phyloP scores from a whole-genome alignment of 805 yeast genomes.

The Yarrowia sp. region DNA sequence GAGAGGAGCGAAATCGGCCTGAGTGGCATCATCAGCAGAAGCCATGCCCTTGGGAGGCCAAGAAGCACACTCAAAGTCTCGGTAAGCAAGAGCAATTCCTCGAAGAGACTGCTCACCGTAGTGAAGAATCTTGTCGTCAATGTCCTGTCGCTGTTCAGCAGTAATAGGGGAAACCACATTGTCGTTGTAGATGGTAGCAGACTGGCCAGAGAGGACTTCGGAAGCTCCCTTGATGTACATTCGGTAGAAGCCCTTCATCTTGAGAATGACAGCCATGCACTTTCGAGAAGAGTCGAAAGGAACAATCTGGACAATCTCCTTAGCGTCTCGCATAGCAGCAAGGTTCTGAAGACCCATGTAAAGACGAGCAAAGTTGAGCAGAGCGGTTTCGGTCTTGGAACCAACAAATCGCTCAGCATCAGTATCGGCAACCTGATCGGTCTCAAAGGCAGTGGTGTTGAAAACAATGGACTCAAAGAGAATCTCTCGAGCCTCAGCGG shows the following conservation, averaged over 20 bases:
- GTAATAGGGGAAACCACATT: constrained; percentile 7
- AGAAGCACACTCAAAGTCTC: constrained; percentile 49
- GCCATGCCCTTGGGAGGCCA: constrained; percentile 27
- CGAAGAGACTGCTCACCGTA: constrained; percentile 81
- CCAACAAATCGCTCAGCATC: constrained; percentile 70
- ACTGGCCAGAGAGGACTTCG: constrained; percentile 69
- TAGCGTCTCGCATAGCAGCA: constrained; percentile 47
- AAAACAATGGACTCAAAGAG: constrained; percentile 60
- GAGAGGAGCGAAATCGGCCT: constrained; percentile 32
- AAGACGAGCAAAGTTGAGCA: constrained; percentile 64
- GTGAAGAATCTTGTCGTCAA: constrained; percentile 47
- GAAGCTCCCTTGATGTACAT: constrained; percentile 91
- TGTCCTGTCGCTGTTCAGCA: constrained; percentile 28
- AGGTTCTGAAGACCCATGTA: constrained; percentile 49
- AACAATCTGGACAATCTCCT: constrained; percentile 60
- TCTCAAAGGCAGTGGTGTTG: constrained; percentile 90
- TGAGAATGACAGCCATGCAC: constrained; percentile 82
- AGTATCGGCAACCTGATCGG: constrained; percentile 41
- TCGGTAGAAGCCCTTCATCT: constrained; percentile 49
- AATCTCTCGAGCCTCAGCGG: constrained; percentile 30
- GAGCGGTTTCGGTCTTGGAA: constrained; percentile 91
- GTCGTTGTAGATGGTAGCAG: constrained; percentile 42
- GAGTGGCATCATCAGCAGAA: constrained; percentile 28
- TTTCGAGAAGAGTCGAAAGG: constrained; percentile 93
- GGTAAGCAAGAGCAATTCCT: constrained; percentile 84